Evolutionary conservation across 2,329 filamentous ascomycete genomes (phyloP), one percentile per base, ranked within the genome.

Genomic region (Chaetomiaceae sp.): DNA sequence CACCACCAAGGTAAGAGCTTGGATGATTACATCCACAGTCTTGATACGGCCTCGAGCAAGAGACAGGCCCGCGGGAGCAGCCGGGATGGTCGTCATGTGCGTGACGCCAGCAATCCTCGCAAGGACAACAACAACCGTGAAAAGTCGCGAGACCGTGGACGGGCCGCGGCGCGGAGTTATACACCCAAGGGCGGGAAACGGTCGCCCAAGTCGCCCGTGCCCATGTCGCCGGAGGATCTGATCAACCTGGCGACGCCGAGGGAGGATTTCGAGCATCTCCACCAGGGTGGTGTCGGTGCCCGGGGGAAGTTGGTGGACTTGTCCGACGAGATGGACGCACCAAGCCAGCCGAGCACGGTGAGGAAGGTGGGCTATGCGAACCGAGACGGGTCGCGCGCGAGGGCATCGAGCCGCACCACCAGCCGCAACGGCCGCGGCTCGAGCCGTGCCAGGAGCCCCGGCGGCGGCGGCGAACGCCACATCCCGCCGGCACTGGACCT

Each of bases 181-280:
- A 70, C 76, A 51, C 70, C 86, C 55, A 86, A 83, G 63, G 81
- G 86, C 16, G 81, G 83, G 12, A 95, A 96, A 69, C 79, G 87
- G 19, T 96, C 92, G 1, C 92, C 92, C 1, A 95, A 89, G 2
- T 96, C 92, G 0, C 92, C 92, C 0, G 79, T 96, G 2, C 89
- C 91, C 3, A 96, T 96, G 91, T 95, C 91, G 3, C 90, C 90
- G 0, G 89, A 96, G 60, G 90, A 96, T 61, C 66, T 88, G 53
- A 81, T 82, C 62, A 84, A 79, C 59, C 68, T 86, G 44, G 79
- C 77, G 55, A 79, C 73, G 1, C 72, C 75, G 1, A 70, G 63
- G 23, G 62, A 68, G 35, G 55, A 60, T 20, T 60, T 66, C 19
- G 44, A 54, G 12, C 58, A 61, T 19, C 39, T 56, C 16, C 58